These are phyloP conservation scores for Millerago galiae DNA, from an alignment of 805 yeast genomes.

Conservation along the genomic window DNA sequence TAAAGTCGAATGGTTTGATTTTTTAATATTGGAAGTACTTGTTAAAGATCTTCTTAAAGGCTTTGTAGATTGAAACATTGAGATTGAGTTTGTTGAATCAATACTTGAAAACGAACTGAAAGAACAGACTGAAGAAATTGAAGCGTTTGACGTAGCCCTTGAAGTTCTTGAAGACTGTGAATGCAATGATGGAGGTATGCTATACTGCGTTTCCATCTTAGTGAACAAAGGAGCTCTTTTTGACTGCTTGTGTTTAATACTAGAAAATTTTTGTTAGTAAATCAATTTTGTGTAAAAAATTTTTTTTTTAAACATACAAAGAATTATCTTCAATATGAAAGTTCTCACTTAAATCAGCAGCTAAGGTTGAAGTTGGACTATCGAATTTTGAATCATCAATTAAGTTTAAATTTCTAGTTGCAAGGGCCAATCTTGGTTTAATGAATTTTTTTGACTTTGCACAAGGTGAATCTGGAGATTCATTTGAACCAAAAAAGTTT, in stretches of 20 bases:
- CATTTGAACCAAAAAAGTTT: conserved; percentile 12
- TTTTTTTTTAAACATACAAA: no score
- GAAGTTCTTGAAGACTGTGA: conserved; percentile 8
- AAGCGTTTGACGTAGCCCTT: conserved; percentile 19
- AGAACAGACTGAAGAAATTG: conserved; percentile 19
- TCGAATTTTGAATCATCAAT: conserved; percentile 29
- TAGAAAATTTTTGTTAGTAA: background rate
- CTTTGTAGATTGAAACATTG: conserved; percentile 5
- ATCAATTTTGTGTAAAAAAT: background rate
- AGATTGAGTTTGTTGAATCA: conserved; percentile 11
- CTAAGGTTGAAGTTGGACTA: conserved; percentile 33
- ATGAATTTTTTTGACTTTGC: conserved; percentile 14
- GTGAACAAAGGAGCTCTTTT: conserved; percentile 3
- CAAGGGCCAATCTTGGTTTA: conserved; percentile 10
- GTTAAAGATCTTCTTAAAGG: conserved; percentile 21
- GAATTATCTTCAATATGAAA: conserved; percentile 25
- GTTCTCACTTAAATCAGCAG: conserved; percentile 32
- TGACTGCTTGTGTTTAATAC: background rate
- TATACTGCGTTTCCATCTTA: conserved; percentile 4
- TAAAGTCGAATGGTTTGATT: conserved; percentile 14
- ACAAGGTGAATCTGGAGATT: conserved; percentile 24
- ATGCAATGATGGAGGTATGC: conserved; percentile 2
- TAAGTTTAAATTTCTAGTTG: conserved; percentile 15
- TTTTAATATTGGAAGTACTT: conserved; percentile 3
- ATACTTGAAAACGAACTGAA: conserved; percentile 19